Conservation (phyloP, 345 rosid species). For the Eucalyptus victrix region DNA sequence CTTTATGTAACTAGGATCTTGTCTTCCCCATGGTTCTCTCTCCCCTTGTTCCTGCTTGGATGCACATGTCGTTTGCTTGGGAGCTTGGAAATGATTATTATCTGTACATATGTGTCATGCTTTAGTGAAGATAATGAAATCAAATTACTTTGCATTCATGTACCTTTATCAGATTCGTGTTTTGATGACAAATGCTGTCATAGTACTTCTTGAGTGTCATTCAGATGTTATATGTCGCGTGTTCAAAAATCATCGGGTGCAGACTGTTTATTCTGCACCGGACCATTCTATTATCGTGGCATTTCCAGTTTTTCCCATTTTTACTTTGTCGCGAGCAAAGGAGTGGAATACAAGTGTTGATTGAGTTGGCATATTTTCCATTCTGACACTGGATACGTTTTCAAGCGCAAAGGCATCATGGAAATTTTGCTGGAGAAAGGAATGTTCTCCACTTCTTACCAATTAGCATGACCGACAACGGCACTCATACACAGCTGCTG, state of each 20-base stretch:
- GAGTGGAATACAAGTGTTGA: neutral
- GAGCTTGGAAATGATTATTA: neutral
- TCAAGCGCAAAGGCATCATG: neutral
- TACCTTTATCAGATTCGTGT: neutral
- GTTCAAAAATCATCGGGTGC: neutral
- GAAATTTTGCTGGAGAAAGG: neutral
- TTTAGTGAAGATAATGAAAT: neutral
- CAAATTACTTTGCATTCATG: neutral
- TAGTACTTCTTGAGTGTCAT: neutral
- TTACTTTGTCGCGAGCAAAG: neutral
- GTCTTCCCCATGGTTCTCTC: neutral
- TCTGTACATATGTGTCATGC: neutral
- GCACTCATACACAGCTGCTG: neutral
- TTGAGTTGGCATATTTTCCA: neutral
- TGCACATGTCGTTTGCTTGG: neutral
- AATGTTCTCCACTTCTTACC: neutral
- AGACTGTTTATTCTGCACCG: neutral
- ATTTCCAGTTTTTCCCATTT: neutral
- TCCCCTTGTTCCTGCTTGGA: neutral
- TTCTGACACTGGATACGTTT: neutral
- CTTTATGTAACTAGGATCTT: neutral
- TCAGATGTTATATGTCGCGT: neutral
- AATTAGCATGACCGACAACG: neutral
- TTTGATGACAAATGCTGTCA: neutral
- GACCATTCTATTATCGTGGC: neutral